phyloP scores from a whole-genome alignment of 1,139 yeast species.

The Debaryomyces udenii region DNA sequence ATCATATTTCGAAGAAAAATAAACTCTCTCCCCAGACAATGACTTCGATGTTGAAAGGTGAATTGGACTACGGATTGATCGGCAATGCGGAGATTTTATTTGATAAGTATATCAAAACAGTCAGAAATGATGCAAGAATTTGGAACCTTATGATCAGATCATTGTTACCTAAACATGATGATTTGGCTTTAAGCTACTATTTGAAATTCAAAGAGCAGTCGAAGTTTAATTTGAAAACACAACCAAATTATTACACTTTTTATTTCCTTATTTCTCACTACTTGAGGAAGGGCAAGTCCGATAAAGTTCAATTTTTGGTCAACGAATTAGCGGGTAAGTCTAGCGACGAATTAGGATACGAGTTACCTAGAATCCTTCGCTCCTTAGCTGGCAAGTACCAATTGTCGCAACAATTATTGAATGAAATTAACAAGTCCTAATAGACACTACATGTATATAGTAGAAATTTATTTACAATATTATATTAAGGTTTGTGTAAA shows the following conservation, averaged over 20 bases:
- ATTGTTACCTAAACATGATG: conserved; percentile 38
- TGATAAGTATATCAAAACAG: conserved; percentile 38
- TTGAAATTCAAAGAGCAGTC: conserved; percentile 28
- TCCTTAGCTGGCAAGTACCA: conserved; percentile 15
- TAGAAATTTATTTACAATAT: conserved; percentile 8
- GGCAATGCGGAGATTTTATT: conserved; percentile 53
- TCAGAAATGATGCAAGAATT: conserved; percentile 41
- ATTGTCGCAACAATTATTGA: conserved; percentile 14
- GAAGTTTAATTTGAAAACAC: conserved; percentile 20
- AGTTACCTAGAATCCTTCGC: conserved; percentile 36
- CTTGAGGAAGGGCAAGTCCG: conserved; percentile 31
- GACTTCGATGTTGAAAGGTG: conserved; percentile 62
- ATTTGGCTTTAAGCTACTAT: conserved; percentile 46
- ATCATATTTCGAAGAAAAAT: conserved; percentile 36
- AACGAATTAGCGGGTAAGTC: conserved; percentile 33
- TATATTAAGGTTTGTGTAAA: conserved; percentile 3
- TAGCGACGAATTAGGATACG: conserved; percentile 40
- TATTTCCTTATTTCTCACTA: conserved; percentile 56
- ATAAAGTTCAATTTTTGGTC: conserved; percentile 39
- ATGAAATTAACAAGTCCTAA: conserved; percentile 11
- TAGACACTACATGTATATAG: conserved; percentile 13
- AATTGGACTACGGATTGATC: conserved; percentile 53
- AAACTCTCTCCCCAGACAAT: conserved; percentile 45
- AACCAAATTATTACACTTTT: conserved; percentile 61
- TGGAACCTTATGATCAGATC: conserved; percentile 67